phyloP scores from a whole-genome alignment of 164 flowering plant species.

The Aristolochia contorta region DNA sequence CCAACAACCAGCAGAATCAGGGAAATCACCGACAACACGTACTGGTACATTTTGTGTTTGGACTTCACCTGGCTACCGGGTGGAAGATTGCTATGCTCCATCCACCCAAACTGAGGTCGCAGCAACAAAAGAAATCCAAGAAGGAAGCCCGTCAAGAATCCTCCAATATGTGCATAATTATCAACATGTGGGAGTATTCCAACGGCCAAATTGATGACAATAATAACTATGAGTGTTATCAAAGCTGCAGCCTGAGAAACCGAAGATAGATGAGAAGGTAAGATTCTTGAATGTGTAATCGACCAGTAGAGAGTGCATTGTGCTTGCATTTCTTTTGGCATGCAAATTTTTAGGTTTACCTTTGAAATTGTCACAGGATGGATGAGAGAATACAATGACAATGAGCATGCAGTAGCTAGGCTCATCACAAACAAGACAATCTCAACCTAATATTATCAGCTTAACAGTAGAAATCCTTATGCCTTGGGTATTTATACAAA shows the following conservation, averaged over 20 bases:
- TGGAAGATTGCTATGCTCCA: slow-evolving; percentile 39
- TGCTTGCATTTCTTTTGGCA: no score
- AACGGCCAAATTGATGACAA: slow-evolving; percentile 61
- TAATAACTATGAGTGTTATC: slow-evolving; percentile 49
- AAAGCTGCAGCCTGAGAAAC: slow-evolving; percentile 56
- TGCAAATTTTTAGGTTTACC: no score
- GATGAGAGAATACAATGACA: no score
- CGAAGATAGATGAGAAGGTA: not conserved
- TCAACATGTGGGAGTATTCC: slow-evolving; percentile 78
- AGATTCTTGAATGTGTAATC: not conserved
- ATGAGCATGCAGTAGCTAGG: no score
- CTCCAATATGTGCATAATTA: slow-evolving; percentile 83
- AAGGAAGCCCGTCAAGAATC: slow-evolving; percentile 70
- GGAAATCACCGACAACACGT: slow-evolving; percentile 42
- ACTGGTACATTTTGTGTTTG: slow-evolving; percentile 63
- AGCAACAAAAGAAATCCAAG: slow-evolving; percentile 68
- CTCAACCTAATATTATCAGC: no score
- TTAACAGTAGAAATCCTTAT: no score
- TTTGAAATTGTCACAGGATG: no score
- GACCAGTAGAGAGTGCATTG: not conserved
- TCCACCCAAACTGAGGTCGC: slow-evolving; percentile 77
- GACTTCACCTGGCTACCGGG: slow-evolving; percentile 32
- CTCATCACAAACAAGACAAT: no score
- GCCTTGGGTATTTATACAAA: no score
- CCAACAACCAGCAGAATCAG: slow-evolving; percentile 48